Evolutionary conservation across 2,329 filamentous ascomycete species (phyloP), one percentile per base, ranked within the genome.

Genomic region (Aspergillus brunneoviolaceus): DNA sequence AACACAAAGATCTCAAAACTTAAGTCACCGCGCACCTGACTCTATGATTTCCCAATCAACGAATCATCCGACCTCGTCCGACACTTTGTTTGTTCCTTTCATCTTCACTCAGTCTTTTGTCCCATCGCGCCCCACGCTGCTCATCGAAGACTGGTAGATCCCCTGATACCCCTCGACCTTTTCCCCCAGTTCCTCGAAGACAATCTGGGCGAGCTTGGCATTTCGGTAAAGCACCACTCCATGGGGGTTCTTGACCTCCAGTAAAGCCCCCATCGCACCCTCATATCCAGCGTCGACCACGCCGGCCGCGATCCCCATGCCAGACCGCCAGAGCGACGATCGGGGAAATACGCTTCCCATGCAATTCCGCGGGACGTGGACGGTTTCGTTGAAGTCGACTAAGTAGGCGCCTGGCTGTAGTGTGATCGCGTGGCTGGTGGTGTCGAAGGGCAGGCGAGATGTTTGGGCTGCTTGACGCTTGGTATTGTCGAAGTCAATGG

Each of bases 271-370:
- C 11, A 80, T 56, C 3, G 73, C 73, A 21, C 79, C 79, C 39
- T 76, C 65, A 61, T 80, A 81, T 3, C 78, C 79, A 23, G 71
- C 70, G 63, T 81, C 78, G 50, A 80, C 69, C 3, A 80, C 76
- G 1, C 78, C 78, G 10, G 77, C 75, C 35, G 57, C 63, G 14
- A 80, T 57, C 1, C 66, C 49, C 0, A 72, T 75, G 0, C 79
- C 77, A 12, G 75, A 79, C 2, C 78, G 65, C 61, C 72, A 81
- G 2, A 81, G 65, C 2, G 77, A 80, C 12, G 70, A 74, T 25
- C 79, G 63, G 1, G 71, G 67, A 11, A 77, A 77, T 3, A 80
- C 59, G 42, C 70, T 70, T 0, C 70, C 78, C 78, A 80, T 80
- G 56, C 68, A 66, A 62, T 78, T 67, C 0, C 70, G 68, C 12